phyloP scores from a whole-genome alignment of 345 rosid species.

The Tarenaya hassleriana region DNA sequence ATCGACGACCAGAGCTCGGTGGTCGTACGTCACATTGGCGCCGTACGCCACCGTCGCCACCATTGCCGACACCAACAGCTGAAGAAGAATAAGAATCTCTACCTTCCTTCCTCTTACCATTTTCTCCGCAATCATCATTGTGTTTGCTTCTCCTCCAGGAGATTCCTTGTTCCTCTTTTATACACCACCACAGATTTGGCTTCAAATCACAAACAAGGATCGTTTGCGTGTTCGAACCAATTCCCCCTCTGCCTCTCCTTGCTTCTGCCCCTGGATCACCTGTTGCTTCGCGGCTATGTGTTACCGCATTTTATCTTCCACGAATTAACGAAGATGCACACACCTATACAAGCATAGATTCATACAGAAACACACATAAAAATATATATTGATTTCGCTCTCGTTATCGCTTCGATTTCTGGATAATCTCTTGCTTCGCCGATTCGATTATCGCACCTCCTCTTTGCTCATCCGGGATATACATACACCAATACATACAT shows the following conservation, averaged over 20 bases:
- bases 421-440: slow-evolving; percentile 4
- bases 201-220: slow-evolving; percentile 22
- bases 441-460: slow-evolving; percentile 2
- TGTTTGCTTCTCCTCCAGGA: not conserved
- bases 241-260: not conserved
- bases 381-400: not conserved
- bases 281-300: slow-evolving; percentile 31
- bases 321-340: not conserved
- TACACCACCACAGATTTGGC: slow-evolving; percentile 18
- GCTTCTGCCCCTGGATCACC: slow-evolving; percentile 6
- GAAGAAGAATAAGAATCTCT: slow-evolving; percentile 4
- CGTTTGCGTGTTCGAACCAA: not conserved
- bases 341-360: slow-evolving; percentile 4
- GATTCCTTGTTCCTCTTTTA: not conserved
- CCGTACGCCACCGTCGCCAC: slow-evolving; percentile 38
- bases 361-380: not conserved
- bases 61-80: slow-evolving; percentile 14
- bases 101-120: slow-evolving; percentile 19
- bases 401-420: slow-evolving; percentile 1
- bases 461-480: not conserved
- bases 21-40: slow-evolving; percentile 71
- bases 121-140: not conserved
- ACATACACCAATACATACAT: not conserved
- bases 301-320: slow-evolving; percentile 23
- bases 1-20: slow-evolving; percentile 62